Evolutionary conservation across 257 asterid species (phyloP).

Genomic region (Fraxinus excelsior): DNA sequence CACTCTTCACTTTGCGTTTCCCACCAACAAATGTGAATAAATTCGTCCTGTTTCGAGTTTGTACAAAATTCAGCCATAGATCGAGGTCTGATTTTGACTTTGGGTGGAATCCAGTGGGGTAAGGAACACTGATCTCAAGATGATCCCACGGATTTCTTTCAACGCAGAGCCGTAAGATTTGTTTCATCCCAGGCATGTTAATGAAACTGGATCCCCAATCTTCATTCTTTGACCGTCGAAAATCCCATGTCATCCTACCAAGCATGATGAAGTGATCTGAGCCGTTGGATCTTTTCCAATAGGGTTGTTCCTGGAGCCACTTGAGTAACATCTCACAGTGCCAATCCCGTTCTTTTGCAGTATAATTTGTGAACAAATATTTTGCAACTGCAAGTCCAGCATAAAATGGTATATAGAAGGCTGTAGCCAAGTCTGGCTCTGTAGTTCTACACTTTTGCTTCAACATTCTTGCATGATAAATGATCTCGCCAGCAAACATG

Average conservation of each 20-base stretch:
- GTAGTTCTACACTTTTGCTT: constrained; percentile 53
- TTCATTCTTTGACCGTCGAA: constrained; percentile 39
- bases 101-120: constrained; percentile 74
- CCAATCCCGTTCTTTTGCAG: constrained; percentile 44
- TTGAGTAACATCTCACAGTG: constrained; percentile 38
- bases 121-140: constrained; percentile 58
- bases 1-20: constrained; percentile 39
- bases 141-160: constrained; percentile 62
- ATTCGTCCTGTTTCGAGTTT: constrained; percentile 28
- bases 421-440: constrained; percentile 57
- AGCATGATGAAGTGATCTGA: constrained; percentile 63
- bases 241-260: constrained; percentile 69
- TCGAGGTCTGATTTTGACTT: constrained; percentile 35
- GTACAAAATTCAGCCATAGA: constrained; percentile 43
- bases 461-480: constrained; percentile 45
- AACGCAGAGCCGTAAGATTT: constrained; percentile 37
- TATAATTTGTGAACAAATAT: constrained; percentile 42
- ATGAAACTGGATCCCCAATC: constrained; percentile 68
- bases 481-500: constrained; percentile 58
- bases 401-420: constrained; percentile 65
- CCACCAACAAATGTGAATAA: constrained; percentile 60
- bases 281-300: constrained; percentile 49
- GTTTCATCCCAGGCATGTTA: constrained; percentile 52
- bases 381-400: constrained; percentile 53
- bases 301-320: constrained; percentile 46